Percentiles rank a stretch among this genome's conserved stretches.
These are phyloP conservation scores for Zea luxurians DNA, from an alignment of 176 grass and related monocot species.

Conservation along the genomic window DNA sequence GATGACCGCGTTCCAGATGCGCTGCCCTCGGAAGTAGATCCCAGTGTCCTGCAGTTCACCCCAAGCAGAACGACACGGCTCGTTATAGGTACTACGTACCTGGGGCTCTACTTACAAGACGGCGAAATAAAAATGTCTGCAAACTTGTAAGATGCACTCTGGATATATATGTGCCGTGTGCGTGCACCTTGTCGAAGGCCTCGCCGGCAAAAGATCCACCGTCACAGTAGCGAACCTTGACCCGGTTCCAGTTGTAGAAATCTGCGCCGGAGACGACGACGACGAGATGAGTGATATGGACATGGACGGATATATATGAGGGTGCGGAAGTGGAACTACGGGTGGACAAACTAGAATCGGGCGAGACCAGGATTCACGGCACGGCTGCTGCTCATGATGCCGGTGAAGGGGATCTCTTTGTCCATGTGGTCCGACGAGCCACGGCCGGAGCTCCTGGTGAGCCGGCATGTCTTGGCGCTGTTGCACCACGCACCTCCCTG, in stretches of 20 bases:
- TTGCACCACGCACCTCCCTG: constrained; percentile 86
- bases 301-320: background rate
- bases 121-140: background rate
- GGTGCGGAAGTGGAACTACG: background rate
- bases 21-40: constrained; percentile 71
- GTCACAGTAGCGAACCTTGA: constrained; percentile 80
- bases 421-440: constrained; percentile 79
- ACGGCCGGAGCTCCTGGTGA: constrained; percentile 36
- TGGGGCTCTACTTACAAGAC: background rate
- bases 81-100: background rate
- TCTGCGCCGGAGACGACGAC: constrained; percentile 36
- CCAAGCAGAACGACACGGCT: background rate
- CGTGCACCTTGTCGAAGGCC: constrained; percentile 48
- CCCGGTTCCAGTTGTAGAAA: constrained; percentile 91
- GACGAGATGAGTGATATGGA: too few relatives aligned
- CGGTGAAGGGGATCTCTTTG: constrained; percentile 50
- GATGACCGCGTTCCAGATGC: constrained; percentile 69
- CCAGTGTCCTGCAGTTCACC: constrained; percentile 16
- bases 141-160: too few relatives aligned
- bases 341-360: background rate
- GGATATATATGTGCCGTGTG: background rate
- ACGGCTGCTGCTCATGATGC: constrained; percentile 58
- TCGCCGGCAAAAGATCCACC: constrained; percentile 79
- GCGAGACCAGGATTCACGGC: constrained; percentile 58
- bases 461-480: constrained; percentile 47